Conservation (phyloP, 441 rosid species). For the Metrosideros polymorpha region DNA sequence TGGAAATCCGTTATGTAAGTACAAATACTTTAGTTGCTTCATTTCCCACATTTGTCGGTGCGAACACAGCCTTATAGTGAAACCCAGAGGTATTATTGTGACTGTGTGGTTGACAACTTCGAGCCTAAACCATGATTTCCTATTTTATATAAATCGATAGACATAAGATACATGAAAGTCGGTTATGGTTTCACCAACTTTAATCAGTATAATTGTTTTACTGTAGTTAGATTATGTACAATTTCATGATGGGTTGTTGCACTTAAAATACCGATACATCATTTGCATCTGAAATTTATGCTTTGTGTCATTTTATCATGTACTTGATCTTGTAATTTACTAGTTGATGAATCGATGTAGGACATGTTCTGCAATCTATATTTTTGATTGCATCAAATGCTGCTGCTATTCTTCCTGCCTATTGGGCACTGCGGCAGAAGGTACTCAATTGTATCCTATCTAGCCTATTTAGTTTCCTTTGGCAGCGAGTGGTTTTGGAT, state of each 20-base stretch:
- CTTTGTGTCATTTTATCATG: background rate
- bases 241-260: background rate
- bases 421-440: conserved; percentile 84
- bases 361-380: conserved; percentile 68
- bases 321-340: conserved; percentile 13
- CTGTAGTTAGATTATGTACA: background rate
- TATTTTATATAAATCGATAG: background rate
- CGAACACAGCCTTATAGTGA: background rate
- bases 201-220: background rate
- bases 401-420: conserved; percentile 88
- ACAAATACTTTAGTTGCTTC: background rate
- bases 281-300: background rate
- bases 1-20: background rate
- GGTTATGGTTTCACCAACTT: background rate
- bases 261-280: background rate
- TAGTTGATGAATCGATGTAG: conserved; percentile 36
- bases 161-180: background rate
- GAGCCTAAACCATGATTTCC: background rate
- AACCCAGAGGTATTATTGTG: background rate
- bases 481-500: background rate
- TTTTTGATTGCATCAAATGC: conserved; percentile 87
- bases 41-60: background rate
- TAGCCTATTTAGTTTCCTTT: background rate
- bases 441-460: conserved; percentile 20
- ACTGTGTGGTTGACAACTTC: background rate